These are phyloP conservation scores for Ogataea paradorogensis DNA, from an alignment of 805 yeast genomes.

Conservation along the genomic window DNA sequence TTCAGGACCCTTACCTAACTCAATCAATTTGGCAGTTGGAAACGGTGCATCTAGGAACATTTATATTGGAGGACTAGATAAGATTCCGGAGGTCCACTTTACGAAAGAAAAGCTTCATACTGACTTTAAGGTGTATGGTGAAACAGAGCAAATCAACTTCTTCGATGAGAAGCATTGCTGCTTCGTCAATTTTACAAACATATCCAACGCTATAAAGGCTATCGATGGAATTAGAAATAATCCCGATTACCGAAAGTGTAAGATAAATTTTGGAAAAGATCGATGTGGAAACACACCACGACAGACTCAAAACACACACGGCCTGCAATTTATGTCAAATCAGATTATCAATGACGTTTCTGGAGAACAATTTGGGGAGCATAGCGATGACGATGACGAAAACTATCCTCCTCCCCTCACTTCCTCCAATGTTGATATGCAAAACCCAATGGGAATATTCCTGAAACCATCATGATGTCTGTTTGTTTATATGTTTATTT, in stretches of 20 bases:
- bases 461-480: background rate
- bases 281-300: slow-evolving; percentile 94
- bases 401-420: background rate
- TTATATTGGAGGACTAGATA: slow-evolving; percentile 64
- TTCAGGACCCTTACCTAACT: slow-evolving; percentile 86
- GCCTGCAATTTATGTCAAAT: slow-evolving; percentile 9
- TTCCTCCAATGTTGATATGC: background rate
- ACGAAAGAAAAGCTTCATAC: slow-evolving; percentile 52
- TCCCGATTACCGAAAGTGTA: slow-evolving; percentile 63
- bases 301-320: slow-evolving; percentile 42
- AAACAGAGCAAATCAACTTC: slow-evolving; percentile 91
- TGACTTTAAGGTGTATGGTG: slow-evolving; percentile 83
- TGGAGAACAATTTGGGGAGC: slow-evolving; percentile 24
- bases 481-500: background rate
- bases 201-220: slow-evolving; percentile 87
- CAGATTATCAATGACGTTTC: slow-evolving; percentile 17
- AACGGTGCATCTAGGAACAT: slow-evolving; percentile 94
- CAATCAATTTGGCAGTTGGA: slow-evolving; percentile 83
- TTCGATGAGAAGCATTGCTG: slow-evolving; percentile 83
- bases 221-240: slow-evolving; percentile 85
- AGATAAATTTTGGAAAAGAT: slow-evolving; percentile 90
- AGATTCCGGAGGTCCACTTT: slow-evolving; percentile 28
- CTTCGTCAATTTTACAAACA: slow-evolving; percentile 86
- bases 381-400: slow-evolving; percentile 20
- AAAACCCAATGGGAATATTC: slow-evolving; percentile 26